Percentiles rank a stretch among this genome's conserved stretches.
These are phyloP conservation scores for Vachellia collinsii DNA, from an alignment of 306 rosid genomes.

Conservation along the genomic window DNA sequence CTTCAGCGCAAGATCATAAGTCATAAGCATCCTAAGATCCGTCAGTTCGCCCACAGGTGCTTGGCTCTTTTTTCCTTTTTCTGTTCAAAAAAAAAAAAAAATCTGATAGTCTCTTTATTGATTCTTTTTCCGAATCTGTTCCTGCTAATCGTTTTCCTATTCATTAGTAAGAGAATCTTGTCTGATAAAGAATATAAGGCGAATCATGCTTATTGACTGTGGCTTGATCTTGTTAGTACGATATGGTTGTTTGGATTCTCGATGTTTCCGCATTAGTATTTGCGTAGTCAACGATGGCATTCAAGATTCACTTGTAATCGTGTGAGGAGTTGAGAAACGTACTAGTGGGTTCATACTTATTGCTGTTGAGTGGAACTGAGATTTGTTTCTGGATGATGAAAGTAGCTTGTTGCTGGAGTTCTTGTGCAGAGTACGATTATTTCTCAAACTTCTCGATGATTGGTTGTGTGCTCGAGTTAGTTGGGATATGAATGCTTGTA, in stretches of 20 bases:
- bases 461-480: background rate
- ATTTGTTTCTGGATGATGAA: background rate
- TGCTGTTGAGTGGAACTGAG: background rate
- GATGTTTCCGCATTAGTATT: background rate
- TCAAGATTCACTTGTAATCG: background rate
- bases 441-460: background rate
- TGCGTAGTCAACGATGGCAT: background rate
- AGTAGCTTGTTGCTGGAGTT: background rate
- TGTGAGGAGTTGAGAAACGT: background rate
- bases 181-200: background rate
- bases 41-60: conserved; percentile 75
- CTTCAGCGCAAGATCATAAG: conserved; percentile 72
- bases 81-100: background rate
- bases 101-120: background rate
- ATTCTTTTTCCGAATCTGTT: background rate
- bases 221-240: background rate
- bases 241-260: background rate
- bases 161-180: background rate
- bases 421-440: background rate
- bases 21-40: conserved; percentile 66
- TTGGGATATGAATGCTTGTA: background rate
- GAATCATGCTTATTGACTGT: background rate
- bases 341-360: background rate
- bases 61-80: background rate
- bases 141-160: background rate